These are phyloP conservation scores for Pinus albicaulis DNA, from an alignment of 75 land plant species.

Conservation along the genomic window DNA sequence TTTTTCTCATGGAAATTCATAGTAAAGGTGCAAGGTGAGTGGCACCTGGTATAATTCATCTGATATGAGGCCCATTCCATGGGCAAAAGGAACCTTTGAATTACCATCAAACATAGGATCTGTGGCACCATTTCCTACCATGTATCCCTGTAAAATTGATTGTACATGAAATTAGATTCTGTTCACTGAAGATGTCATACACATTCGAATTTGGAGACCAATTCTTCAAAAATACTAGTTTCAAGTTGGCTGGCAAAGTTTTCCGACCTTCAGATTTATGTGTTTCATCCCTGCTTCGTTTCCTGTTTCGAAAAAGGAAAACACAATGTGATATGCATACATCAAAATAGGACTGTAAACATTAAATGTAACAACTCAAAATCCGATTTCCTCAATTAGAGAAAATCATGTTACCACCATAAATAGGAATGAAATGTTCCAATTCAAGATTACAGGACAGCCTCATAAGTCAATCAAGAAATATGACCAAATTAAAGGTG, in stretches of 20 bases:
- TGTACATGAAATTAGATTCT: no score
- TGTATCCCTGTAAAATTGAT: conserved; percentile 57
- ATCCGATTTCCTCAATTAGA: not conserved
- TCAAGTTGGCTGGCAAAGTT: not conserved
- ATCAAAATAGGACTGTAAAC: conserved; percentile 4
- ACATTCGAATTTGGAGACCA: no score
- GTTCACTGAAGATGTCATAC: no score
- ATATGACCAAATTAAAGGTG: not conserved
- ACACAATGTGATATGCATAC: not conserved
- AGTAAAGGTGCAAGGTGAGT: not conserved
- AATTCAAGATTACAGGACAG: no score
- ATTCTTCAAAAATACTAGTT: no score
- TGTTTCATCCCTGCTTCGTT: conserved; percentile 36
- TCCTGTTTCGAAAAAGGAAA: conserved; percentile 18
- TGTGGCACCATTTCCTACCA: conserved; percentile 84
- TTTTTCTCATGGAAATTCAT: no score
- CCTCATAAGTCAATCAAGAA: not conserved
- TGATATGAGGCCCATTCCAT: conserved; percentile 94
- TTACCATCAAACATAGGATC: conserved; percentile 66
- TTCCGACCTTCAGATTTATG: conserved; percentile 43
- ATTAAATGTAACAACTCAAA: not conserved
- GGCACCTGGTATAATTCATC: conserved; percentile 44
- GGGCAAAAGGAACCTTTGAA: conserved; percentile 88
- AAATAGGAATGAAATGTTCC: no score
- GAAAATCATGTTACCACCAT: not conserved